phyloP scores from a whole-genome alignment of 805 yeast genomes.

The Cyberlindnera euphorbiae region DNA sequence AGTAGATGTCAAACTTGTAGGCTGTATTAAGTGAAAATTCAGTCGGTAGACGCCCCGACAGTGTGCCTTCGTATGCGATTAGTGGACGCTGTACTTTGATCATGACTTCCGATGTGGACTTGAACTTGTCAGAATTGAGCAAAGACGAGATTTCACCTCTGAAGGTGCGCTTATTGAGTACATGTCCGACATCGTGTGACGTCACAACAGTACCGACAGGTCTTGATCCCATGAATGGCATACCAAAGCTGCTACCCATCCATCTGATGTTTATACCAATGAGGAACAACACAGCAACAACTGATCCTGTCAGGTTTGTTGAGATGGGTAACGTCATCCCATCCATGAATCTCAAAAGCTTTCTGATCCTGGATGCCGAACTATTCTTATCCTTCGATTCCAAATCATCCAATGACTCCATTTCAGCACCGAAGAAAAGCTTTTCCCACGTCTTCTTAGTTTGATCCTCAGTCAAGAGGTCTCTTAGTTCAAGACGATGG shows the following conservation, averaged over 20 bases:
- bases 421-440: conserved; percentile 1
- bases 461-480: conserved; percentile 31
- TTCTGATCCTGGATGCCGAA: neutral
- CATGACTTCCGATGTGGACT: conserved; percentile 5
- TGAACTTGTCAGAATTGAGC: conserved; percentile 5
- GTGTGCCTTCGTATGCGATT: conserved; percentile 15
- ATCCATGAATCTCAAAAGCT: neutral
- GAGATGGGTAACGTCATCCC: conserved; percentile 31
- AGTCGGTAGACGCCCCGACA: neutral
- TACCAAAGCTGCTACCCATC: conserved; percentile 22
- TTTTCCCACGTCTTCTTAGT: conserved; percentile 9
- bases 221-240: neutral
- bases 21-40: conserved; percentile 25
- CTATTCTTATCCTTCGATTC: neutral
- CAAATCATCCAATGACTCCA: conserved; percentile 6
- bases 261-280: conserved; percentile 31
- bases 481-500: conserved; percentile 56
- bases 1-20: conserved; percentile 45
- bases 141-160: conserved; percentile 17
- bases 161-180: conserved; percentile 18
- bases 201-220: neutral
- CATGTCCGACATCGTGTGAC: conserved; percentile 7
- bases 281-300: conserved; percentile 23
- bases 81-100: conserved; percentile 27
- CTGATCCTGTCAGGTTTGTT: conserved; percentile 28